Base-by-base conservation (phyloP, 305 asterid species). In the Lippia alba region DNA sequence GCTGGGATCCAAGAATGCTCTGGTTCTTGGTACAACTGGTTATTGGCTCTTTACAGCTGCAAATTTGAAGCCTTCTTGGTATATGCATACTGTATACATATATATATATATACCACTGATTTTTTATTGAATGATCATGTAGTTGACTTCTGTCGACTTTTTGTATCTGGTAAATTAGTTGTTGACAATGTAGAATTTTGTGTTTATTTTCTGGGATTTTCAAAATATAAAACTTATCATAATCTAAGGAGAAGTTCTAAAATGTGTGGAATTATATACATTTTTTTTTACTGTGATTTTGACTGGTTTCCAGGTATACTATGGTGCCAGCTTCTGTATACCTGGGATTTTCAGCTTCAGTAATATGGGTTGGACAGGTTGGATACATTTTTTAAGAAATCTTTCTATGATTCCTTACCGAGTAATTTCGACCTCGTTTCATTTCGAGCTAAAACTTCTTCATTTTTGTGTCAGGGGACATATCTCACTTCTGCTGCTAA, bases 331-430 rank as follows among this genome's bases (percentile, higher is more conserved):
- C 97, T 68, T 91, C 96, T 18, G 15, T 89, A 67, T 91, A 89
- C 83, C 81, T 91, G 71, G 97, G 97, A 48, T 91, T 91, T 74
- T 84, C 96, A 7, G 91, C 97, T 60, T 88, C 97, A 20, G 84
- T 91, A 75, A 88, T 89, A 79, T 91, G 97, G 97, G 97, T 91
- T 84, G 93, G 83, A 17, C 87, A 91, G 97, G 97, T 88, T 45
- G 49, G 62, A 32, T 60, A 8, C 11, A 55, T 73, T 59, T 12
- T 12, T 19, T 1, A 40, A 48, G 2, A 45, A 34, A 63, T 67
- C 67, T 14, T 16, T 64, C 71, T 49, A 56, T 64, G 16, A 12
- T 60, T 67, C 51, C 58, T 10, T 17, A 44, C 58, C 0, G 6
- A 36, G 11, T 67, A 20, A 8, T 24, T 9, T 64, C 11, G 4